Evolutionary conservation across 2,329 filamentous ascomycete genomes (phyloP).

Genomic region (Hypoxylon sp.): DNA sequence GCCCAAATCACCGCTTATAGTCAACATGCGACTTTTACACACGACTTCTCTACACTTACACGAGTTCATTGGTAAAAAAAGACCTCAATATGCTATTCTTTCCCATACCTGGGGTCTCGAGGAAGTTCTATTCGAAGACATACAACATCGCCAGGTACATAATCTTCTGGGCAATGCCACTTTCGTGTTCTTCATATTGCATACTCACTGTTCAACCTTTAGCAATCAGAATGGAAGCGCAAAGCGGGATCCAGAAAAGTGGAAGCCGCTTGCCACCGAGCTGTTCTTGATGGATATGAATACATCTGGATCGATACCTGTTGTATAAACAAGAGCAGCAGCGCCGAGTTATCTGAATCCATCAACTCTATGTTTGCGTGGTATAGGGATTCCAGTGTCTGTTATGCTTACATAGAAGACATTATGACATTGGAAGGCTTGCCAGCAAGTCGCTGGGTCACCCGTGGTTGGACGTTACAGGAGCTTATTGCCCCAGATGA

Average conservation of each 20-base stretch:
- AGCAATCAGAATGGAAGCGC: not conserved
- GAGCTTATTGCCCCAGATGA: conserved; percentile 5
- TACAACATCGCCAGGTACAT: conserved; percentile 2
- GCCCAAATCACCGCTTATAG: not conserved
- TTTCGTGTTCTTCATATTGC: not conserved
- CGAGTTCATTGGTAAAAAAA: not conserved
- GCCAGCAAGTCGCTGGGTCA: no score
- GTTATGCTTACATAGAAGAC: conserved; percentile 10
- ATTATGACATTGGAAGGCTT: no score
- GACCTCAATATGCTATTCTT: conserved; percentile 5
- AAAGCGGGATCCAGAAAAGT: conserved; percentile 3
- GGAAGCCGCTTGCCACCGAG: not conserved
- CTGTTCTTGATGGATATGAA: not conserved
- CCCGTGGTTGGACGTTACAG: conserved; percentile 10
- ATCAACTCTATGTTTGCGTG: no score
- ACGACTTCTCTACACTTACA: not conserved
- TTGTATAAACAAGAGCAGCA: conserved; percentile 10
- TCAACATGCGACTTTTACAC: conserved; percentile 4
- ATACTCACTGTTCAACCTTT: not conserved
- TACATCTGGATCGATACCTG: conserved; percentile 16
- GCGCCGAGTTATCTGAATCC: conserved; percentile 7
- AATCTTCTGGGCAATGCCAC: no score
- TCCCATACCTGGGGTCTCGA: conserved; percentile 11
- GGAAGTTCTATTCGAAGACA: conserved; percentile 7
- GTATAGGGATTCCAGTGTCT: no score